phyloP scores from a whole-genome alignment of 73 alveolate genomes.

The Paramecium primaurelia region DNA sequence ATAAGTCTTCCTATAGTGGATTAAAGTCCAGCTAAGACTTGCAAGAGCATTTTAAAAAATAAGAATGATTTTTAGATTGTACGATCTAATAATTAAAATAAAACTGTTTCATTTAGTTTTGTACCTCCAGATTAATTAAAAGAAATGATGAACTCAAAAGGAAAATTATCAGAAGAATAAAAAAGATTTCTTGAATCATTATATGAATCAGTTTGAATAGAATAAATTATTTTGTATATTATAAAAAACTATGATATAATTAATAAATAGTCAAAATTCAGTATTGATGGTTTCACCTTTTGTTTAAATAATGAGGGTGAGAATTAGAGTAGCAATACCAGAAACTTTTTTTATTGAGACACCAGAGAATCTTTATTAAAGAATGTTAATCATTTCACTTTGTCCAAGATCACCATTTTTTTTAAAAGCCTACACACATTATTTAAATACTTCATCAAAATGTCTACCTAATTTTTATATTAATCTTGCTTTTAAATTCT shows the following conservation, averaged over 20 bases:
- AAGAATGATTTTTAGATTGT: background rate
- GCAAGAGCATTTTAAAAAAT: background rate
- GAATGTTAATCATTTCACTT: background rate
- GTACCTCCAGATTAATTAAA: background rate
- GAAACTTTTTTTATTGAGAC: conserved; percentile 1
- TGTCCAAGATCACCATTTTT: background rate
- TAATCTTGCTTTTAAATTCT: conserved; percentile 9
- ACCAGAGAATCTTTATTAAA: background rate
- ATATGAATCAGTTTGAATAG: background rate
- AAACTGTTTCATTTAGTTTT: background rate
- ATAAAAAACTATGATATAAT: background rate
- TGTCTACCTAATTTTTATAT: background rate
- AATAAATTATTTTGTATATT: background rate
- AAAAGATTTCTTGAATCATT: background rate
- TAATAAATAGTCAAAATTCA: background rate
- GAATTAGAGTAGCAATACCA: conserved; percentile 16
- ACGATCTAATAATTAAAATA: background rate
- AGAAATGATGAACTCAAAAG: background rate
- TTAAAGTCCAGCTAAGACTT: background rate
- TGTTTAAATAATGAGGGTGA: background rate
- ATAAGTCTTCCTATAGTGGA: background rate
- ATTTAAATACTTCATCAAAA: background rate
- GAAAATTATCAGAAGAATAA: background rate
- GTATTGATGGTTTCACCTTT: conserved; percentile 16
- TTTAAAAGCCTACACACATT: background rate